phyloP scores from a whole-genome alignment of 169 alveolate genomes.

The Eimeria nieschulzi region DNA sequence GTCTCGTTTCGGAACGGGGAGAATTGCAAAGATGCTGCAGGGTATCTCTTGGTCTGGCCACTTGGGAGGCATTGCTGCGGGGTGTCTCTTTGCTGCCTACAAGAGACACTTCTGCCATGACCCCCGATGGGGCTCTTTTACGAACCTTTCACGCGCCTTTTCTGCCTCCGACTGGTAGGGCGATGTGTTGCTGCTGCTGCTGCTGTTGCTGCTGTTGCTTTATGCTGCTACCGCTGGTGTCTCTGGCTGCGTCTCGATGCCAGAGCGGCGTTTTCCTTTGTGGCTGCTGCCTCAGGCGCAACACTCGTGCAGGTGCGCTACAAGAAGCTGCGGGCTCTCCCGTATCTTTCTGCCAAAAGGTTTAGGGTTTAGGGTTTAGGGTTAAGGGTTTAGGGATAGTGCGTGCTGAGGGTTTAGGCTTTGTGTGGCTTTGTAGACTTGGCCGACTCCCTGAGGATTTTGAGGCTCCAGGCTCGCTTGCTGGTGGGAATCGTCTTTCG shows the following conservation, averaged over 20 bases:
- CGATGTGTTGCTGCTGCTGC: neutral
- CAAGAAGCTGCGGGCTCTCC: neutral
- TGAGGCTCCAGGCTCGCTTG: conserved; percentile 1
- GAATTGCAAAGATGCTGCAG: neutral
- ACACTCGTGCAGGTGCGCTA: neutral
- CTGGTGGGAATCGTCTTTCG: neutral
- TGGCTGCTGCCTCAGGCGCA: neutral
- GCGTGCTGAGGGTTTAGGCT: neutral
- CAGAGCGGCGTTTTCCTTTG: neutral
- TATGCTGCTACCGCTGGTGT: neutral
- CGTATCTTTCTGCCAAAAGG: neutral
- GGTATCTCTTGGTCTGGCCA: conserved; percentile 60
- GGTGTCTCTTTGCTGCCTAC: conserved; percentile 35
- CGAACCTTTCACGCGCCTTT: neutral
- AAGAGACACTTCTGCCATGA: conserved; percentile 22
- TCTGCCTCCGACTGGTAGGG: conserved; percentile 45
- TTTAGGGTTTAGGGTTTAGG: neutral
- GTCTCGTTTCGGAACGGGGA: neutral
- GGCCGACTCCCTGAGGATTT: neutral
- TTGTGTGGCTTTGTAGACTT: neutral
- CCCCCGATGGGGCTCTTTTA: conserved; percentile 37
- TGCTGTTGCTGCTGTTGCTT: neutral
- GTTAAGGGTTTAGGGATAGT: conserved; percentile 1
- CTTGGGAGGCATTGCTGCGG: conserved; percentile 67
- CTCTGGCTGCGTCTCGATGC: neutral